Evolutionary conservation across 768 basidiomycete genomes (phyloP).

Genomic region (Tylopilus sp.): DNA sequence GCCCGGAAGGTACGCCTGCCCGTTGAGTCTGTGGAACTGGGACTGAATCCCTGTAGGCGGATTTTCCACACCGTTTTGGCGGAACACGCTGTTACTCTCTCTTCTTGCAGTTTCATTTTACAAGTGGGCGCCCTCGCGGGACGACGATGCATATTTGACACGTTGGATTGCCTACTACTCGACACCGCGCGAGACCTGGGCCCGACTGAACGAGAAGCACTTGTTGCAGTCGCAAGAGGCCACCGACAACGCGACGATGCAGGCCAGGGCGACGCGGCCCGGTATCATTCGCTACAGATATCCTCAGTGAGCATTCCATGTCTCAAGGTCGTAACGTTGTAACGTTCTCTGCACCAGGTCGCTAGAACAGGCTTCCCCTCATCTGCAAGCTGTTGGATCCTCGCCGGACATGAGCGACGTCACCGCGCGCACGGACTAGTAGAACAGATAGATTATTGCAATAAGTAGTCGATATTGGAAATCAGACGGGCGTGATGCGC

Average conservation of each 20-base stretch:
- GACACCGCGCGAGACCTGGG: slow-evolving; percentile 54
- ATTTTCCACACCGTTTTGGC: slow-evolving; percentile 67
- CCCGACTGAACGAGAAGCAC: slow-evolving; percentile 54
- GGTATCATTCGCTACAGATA: slow-evolving; percentile 61
- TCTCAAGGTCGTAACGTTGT: background rate
- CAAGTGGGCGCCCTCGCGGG: slow-evolving; percentile 64
- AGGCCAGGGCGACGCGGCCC: slow-evolving; percentile 42
- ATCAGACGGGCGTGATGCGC: background rate
- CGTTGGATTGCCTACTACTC: slow-evolving; percentile 61
- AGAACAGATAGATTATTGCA: background rate
- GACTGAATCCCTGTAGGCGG: slow-evolving; percentile 33
- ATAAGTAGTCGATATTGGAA: background rate
- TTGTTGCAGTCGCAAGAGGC: slow-evolving; percentile 42
- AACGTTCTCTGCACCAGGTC: slow-evolving; percentile 35
- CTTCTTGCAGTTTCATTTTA: slow-evolving; percentile 52
- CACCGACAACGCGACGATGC: slow-evolving; percentile 38
- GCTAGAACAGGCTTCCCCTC: slow-evolving; percentile 59
- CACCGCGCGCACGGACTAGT: slow-evolving; percentile 31
- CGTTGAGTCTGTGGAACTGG: background rate
- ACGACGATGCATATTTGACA: slow-evolving; percentile 61
- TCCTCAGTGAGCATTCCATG: slow-evolving; percentile 55
- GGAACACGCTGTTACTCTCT: slow-evolving; percentile 53
- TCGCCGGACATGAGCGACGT: slow-evolving; percentile 35
- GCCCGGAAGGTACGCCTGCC: slow-evolving; percentile 54
- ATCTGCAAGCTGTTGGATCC: slow-evolving; percentile 56